These are phyloP conservation scores for Colletotrichum falcatum DNA, from an alignment of 2,329 filamentous ascomycete genomes.

Conservation along the genomic window DNA sequence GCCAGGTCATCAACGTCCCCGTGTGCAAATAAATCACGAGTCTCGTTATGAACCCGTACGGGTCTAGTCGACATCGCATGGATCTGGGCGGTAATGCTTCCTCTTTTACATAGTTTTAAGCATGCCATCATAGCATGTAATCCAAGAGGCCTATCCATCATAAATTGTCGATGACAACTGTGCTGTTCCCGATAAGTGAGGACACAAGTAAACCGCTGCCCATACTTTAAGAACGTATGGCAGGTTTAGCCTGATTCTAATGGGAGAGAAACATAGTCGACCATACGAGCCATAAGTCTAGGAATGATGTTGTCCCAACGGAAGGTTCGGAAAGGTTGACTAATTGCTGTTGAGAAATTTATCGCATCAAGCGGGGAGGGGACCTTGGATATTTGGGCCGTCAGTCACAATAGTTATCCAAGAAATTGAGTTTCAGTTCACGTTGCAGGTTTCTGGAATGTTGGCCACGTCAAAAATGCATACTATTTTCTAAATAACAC, in stretches of 20 bases:
- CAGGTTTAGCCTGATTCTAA: neutral
- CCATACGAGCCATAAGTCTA: neutral
- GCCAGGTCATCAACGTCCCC: slow-evolving; percentile 26
- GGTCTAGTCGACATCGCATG: neutral
- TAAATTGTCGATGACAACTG: too few species aligned
- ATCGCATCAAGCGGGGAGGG: too few species aligned
- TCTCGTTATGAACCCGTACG: too few species aligned
- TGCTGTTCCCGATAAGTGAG: neutral
- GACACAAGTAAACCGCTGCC: neutral
- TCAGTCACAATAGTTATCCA: neutral
- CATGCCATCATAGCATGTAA: neutral
- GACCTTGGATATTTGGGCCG: neutral
- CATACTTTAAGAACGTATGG: neutral
- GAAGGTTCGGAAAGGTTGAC: neutral
- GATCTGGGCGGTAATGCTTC: neutral
- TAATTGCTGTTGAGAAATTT: neutral
- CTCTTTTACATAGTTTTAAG: neutral
- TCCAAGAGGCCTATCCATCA: neutral
- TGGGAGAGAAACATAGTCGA: neutral
- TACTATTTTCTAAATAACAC: neutral
- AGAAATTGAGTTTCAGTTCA: neutral
- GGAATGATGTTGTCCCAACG: neutral
- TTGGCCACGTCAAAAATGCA: neutral
- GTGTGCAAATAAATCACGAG: slow-evolving; percentile 5
- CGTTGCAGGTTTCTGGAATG: neutral